Evolutionary conservation across 2,329 filamentous ascomycete species (phyloP).

Genomic region (Myrmaecium sp.): DNA sequence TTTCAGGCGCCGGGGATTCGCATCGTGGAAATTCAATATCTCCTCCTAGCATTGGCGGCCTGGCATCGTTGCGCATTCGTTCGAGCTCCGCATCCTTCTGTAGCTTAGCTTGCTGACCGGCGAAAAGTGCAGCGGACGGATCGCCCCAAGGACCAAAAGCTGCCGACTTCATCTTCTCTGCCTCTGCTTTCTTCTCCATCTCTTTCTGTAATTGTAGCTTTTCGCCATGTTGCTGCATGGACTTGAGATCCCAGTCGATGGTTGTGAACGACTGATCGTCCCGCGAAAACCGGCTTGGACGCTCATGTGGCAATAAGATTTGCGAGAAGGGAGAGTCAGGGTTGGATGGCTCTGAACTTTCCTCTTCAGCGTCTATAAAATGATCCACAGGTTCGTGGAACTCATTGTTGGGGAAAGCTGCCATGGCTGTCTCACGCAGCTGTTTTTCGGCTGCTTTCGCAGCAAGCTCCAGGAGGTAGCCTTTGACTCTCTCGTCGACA

Average conservation of each 20-base stretch:
- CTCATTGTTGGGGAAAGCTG: conserved; percentile 56
- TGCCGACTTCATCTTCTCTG: conserved; percentile 15
- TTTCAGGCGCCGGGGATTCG: conserved; percentile 65
- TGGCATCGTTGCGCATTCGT: conserved; percentile 40
- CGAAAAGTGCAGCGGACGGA: conserved; percentile 13
- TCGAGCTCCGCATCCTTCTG: conserved; percentile 26
- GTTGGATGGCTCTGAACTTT: conserved; percentile 30
- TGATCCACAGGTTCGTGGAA: conserved; percentile 55
- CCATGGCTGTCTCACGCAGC: conserved; percentile 58
- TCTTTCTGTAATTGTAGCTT: conserved; percentile 35
- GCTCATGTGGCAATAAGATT: conserved; percentile 19
- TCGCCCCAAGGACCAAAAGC: conserved; percentile 22
- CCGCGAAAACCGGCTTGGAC: conserved; percentile 16
- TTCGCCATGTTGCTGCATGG: conserved; percentile 65
- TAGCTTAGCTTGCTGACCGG: conserved; percentile 9
- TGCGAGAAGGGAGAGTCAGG: no score
- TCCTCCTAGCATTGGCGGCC: conserved; percentile 74
- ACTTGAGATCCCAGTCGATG: conserved; percentile 57
- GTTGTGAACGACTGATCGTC: conserved; percentile 42
- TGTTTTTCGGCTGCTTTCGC: conserved; percentile 66
- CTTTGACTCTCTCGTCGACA: conserved; percentile 58
- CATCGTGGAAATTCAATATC: conserved; percentile 71
- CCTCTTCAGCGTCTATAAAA: conserved; percentile 50
- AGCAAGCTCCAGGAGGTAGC: conserved; percentile 63
- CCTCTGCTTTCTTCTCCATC: conserved; percentile 9